These are phyloP conservation scores for Ilex asprella DNA, from an alignment of 257 asterid genomes.

Conservation along the genomic window DNA sequence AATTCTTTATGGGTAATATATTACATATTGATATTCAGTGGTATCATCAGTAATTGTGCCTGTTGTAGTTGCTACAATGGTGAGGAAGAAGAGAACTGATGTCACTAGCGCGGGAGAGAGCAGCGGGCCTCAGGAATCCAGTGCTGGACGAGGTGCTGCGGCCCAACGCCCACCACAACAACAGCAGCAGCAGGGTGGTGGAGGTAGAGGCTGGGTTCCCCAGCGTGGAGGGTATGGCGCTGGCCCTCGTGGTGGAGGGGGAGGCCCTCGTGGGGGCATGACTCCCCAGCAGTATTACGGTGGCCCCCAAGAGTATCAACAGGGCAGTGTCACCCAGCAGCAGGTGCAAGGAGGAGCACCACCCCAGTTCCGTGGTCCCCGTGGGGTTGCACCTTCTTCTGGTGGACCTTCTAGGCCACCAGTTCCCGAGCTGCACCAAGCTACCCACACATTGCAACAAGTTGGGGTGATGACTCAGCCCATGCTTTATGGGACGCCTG, in stretches of 20 bases:
- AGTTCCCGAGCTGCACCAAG: slow-evolving; percentile 98
- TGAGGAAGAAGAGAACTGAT: slow-evolving; percentile 72
- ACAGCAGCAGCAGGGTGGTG: slow-evolving; percentile 27
- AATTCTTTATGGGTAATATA: neutral
- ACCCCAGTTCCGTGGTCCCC: slow-evolving; percentile 55
- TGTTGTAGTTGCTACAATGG: slow-evolving; percentile 49
- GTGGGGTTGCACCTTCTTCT: slow-evolving; percentile 44
- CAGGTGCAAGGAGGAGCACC: slow-evolving; percentile 54
- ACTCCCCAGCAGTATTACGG: slow-evolving; percentile 30
- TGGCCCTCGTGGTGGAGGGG: slow-evolving; percentile 23
- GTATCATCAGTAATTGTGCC: neutral
- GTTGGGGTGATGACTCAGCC: slow-evolving; percentile 39
- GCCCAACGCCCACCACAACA: slow-evolving; percentile 46
- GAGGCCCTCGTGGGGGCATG: slow-evolving; percentile 34
- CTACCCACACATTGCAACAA: slow-evolving; percentile 53
- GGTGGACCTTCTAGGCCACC: slow-evolving; percentile 75
- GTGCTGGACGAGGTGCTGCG: slow-evolving; percentile 44
- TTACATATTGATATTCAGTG: neutral
- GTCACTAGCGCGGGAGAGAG: slow-evolving; percentile 54
- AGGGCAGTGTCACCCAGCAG: slow-evolving; percentile 42
- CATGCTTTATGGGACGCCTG: slow-evolving; percentile 30
- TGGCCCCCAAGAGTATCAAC: slow-evolving; percentile 34
- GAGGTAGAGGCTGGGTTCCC: slow-evolving; percentile 42
- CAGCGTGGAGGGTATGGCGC: slow-evolving; percentile 35
- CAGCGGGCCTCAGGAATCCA: slow-evolving; percentile 48